phyloP scores from a whole-genome alignment of 768 basidiomycete species.

The Collybia mongolica region DNA sequence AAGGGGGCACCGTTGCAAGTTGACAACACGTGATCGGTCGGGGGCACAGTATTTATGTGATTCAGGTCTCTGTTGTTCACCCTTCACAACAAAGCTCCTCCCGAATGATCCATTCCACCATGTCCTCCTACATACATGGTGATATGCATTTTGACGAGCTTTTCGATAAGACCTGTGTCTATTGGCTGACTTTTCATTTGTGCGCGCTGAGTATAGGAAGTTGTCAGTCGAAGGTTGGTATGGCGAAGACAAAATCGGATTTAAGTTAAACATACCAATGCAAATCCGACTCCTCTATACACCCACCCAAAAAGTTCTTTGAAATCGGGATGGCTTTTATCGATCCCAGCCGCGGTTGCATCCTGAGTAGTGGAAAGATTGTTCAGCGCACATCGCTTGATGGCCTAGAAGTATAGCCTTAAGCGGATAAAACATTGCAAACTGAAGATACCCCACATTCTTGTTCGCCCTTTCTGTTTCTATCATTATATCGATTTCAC shows the following conservation, averaged over 20 bases:
- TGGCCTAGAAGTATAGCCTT: constrained; percentile 27
- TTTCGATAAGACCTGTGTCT: constrained; percentile 32
- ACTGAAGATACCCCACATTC: constrained; percentile 37
- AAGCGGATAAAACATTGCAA: neutral
- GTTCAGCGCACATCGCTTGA: constrained; percentile 43
- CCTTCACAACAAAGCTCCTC: too few relatives aligned
- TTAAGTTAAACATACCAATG: constrained; percentile 36
- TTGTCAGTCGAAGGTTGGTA: constrained; percentile 2
- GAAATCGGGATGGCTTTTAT: constrained; percentile 49
- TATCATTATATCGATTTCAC: constrained; percentile 16
- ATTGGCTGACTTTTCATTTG: constrained; percentile 37
- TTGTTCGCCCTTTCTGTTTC: constrained; percentile 60
- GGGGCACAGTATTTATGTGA: too few relatives aligned
- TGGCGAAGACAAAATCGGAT: neutral
- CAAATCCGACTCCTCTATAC: constrained; percentile 48
- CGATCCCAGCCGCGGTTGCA: constrained; percentile 28
- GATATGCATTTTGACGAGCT: constrained; percentile 40
- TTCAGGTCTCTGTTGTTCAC: too few relatives aligned
- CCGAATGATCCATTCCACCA: neutral
- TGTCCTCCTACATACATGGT: constrained; percentile 44
- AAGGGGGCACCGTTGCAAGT: too few relatives aligned
- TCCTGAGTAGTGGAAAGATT: constrained; percentile 38
- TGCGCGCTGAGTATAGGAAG: constrained; percentile 31
- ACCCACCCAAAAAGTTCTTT: constrained; percentile 48
- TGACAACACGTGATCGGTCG: too few relatives aligned